Evolutionary conservation across 2,329 filamentous ascomycete species (phyloP).

Genomic region (Bipolaris bicolor): DNA sequence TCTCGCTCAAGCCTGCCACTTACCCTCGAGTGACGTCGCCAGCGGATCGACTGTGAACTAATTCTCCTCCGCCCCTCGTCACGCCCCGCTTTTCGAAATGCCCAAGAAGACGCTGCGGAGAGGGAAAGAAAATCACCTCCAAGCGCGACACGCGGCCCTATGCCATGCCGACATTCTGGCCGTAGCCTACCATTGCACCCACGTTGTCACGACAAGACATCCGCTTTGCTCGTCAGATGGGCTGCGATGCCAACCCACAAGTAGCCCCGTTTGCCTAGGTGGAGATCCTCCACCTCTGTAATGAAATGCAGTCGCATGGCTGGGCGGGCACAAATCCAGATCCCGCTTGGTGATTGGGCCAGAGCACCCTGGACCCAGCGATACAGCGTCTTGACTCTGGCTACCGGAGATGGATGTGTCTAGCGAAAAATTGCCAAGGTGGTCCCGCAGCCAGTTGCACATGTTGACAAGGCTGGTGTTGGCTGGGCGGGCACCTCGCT

Average conservation of each 20-base stretch:
- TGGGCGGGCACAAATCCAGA: neutral
- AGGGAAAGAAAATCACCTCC: neutral
- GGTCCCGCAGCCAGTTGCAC: neutral
- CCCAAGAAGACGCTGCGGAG: slow-evolving; percentile 5
- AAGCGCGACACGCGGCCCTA: neutral
- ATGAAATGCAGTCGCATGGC: neutral
- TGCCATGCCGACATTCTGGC: neutral
- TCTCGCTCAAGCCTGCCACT: neutral
- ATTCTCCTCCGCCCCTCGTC: neutral
- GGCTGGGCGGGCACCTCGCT: neutral
- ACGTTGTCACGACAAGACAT: slow-evolving; percentile 3
- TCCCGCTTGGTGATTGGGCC: neutral
- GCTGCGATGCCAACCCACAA: neutral
- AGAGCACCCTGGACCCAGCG: slow-evolving; percentile 5
- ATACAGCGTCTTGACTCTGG: slow-evolving; percentile 8
- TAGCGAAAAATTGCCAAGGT: slow-evolving; percentile 4
- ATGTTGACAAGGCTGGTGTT: neutral
- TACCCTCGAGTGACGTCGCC: neutral
- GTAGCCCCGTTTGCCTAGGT: neutral
- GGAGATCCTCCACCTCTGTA: neutral
- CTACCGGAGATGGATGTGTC: slow-evolving; percentile 15
- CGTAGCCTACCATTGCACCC: slow-evolving; percentile 7
- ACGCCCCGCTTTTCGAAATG: slow-evolving; percentile 9
- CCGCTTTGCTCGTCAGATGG: neutral
- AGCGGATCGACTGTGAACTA: neutral